phyloP scores from a whole-genome alignment of 2,329 filamentous ascomycete species.

The Colletotrichum sojae region DNA sequence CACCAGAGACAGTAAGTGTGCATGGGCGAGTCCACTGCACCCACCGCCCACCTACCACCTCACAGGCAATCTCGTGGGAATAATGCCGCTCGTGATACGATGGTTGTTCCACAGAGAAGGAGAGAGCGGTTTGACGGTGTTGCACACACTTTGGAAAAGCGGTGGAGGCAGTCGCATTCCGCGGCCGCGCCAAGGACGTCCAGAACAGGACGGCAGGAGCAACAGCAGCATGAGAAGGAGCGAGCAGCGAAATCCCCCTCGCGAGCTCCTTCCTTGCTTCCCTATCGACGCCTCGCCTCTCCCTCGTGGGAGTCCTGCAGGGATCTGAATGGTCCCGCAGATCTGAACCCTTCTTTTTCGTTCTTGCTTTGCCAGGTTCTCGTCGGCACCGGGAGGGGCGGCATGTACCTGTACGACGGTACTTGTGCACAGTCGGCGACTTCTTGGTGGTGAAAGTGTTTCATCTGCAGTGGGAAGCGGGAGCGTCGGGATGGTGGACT shows the following conservation, averaged over 20 bases:
- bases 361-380: background rate
- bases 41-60: background rate
- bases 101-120: background rate
- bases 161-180: conserved; percentile 13
- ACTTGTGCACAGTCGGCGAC: background rate
- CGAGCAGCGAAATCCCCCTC: background rate
- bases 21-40: too few species aligned
- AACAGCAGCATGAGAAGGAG: background rate
- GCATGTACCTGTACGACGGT: conserved; percentile 4
- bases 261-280: background rate
- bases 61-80: background rate
- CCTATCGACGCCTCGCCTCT: background rate
- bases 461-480: background rate
- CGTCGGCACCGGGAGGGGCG: conserved; percentile 1
- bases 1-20: background rate
- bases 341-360: conserved; percentile 33
- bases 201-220: background rate
- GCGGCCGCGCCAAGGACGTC: conserved; percentile 3
- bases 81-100: conserved; percentile 25
- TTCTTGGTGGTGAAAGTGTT: background rate
- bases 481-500: background rate
- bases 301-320: conserved; percentile 39
- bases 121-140: conserved; percentile 1
- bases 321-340: conserved; percentile 35
- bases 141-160: background rate